Conservation (phyloP, 805 yeast species). For the Teunomyces atbi region DNA sequence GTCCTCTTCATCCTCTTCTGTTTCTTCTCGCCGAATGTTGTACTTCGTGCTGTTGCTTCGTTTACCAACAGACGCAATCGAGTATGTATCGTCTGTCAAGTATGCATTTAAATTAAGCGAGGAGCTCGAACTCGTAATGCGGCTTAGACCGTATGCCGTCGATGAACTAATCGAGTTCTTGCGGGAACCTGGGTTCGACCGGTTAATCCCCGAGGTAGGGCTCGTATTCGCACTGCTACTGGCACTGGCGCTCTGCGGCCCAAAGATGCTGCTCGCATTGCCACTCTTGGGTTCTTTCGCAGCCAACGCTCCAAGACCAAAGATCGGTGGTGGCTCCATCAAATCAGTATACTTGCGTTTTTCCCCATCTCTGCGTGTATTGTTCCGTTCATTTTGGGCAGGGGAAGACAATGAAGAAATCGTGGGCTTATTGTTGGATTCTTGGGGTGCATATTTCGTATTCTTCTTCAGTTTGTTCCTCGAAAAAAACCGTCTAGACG, state of each 20-base stretch:
- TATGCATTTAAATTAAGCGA: constrained; percentile 43
- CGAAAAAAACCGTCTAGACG: constrained; percentile 35
- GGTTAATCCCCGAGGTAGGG: background rate
- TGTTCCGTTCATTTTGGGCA: constrained; percentile 8
- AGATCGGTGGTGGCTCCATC: constrained; percentile 39
- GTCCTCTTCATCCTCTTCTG: background rate
- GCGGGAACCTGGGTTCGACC: constrained; percentile 16
- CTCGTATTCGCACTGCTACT: constrained; percentile 3
- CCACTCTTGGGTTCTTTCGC: background rate
- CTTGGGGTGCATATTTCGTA: constrained; percentile 7
- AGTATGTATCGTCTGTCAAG: constrained; percentile 31
- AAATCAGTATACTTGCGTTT: constrained; percentile 22
- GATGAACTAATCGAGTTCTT: constrained; percentile 27
- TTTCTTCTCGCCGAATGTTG: background rate
- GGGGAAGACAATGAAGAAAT: constrained; percentile 32
- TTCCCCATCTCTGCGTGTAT: constrained; percentile 7
- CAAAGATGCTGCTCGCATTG: background rate
- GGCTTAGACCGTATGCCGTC: constrained; percentile 22
- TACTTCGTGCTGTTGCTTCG: constrained; percentile 2
- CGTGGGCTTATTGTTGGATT: constrained; percentile 21
- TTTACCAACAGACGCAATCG: background rate
- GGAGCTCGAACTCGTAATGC: constrained; percentile 40
- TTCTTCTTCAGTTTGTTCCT: constrained; percentile 16
- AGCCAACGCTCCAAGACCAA: constrained; percentile 15
- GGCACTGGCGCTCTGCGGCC: background rate